Evolutionary conservation across 805 yeast genomes (phyloP).

Genomic region (Yamadazyma kitorensis): DNA sequence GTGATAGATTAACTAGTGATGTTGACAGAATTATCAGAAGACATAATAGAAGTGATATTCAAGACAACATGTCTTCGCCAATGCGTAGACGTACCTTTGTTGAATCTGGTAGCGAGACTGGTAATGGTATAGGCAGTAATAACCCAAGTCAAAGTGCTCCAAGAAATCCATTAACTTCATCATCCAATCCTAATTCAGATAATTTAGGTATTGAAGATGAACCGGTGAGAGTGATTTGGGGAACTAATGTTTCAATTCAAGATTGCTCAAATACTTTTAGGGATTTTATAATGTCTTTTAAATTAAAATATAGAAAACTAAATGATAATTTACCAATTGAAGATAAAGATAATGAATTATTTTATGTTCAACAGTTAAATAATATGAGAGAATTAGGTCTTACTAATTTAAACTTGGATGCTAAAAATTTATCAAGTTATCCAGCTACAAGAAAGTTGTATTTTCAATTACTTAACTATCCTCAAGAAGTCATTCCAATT

Average conservation of each 20-base stretch:
- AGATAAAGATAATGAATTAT: slow-evolving; percentile 73
- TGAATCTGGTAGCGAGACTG: slow-evolving; percentile 22
- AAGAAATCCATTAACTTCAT: slow-evolving; percentile 17
- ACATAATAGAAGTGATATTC: slow-evolving; percentile 73
- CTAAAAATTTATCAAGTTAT: slow-evolving; percentile 72
- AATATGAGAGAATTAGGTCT: slow-evolving; percentile 76
- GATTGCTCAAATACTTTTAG: slow-evolving; percentile 81
- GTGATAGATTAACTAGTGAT: slow-evolving; percentile 44
- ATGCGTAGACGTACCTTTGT: slow-evolving; percentile 59
- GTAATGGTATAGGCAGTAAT: neutral
- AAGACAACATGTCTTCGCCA: slow-evolving; percentile 70
- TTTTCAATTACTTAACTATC: slow-evolving; percentile 84
- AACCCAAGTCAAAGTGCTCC: slow-evolving; percentile 7
- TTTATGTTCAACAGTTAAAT: slow-evolving; percentile 70
- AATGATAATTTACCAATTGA: slow-evolving; percentile 39
- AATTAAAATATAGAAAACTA: slow-evolving; percentile 64
- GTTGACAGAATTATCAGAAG: slow-evolving; percentile 45
- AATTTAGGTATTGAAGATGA: slow-evolving; percentile 43
- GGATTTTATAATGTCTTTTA: slow-evolving; percentile 80
- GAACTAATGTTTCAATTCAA: slow-evolving; percentile 91
- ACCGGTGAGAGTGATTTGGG: slow-evolving; percentile 94
- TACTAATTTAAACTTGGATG: slow-evolving; percentile 81
- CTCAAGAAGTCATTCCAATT: slow-evolving; percentile 94
- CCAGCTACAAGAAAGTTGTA: slow-evolving; percentile 75
- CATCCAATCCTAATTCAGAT: slow-evolving; percentile 30